Evolutionary conservation across 768 basidiomycete species (phyloP).

Genomic region (Termitomyces eurrhizus): DNA sequence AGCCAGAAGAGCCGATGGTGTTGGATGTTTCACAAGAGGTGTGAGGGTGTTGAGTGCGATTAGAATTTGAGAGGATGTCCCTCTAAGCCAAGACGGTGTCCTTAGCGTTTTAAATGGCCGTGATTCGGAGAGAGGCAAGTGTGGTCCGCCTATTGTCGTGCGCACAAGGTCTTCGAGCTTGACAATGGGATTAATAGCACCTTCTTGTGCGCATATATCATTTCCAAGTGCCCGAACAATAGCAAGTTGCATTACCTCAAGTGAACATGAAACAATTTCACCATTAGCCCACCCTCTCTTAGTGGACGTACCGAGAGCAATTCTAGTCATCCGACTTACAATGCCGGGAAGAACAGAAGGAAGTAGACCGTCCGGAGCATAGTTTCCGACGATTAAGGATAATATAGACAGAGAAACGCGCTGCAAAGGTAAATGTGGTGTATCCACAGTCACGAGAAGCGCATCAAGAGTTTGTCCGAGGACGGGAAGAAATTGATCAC

Average conservation of each 20-base stretch:
- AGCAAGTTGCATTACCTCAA: conserved; percentile 51
- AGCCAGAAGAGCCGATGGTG: conserved; percentile 55
- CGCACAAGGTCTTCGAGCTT: conserved; percentile 62
- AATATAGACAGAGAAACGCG: conserved; percentile 57
- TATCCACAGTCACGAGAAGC: conserved; percentile 56
- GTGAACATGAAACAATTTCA: conserved; percentile 54
- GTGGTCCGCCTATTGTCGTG: conserved; percentile 19
- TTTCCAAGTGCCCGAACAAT: conserved; percentile 65
- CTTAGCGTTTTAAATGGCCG: conserved; percentile 50
- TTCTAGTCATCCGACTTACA: conserved; percentile 70
- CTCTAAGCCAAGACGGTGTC: conserved; percentile 75
- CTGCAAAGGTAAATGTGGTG: conserved; percentile 60
- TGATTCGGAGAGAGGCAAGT: conserved; percentile 17
- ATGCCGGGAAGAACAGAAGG: conserved; percentile 83
- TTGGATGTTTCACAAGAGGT: conserved; percentile 69
- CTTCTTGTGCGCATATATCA: conserved; percentile 57
- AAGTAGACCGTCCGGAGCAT: conserved; percentile 47
- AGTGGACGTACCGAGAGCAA: conserved; percentile 52
- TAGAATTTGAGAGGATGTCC: conserved; percentile 77
- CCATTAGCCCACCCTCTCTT: conserved; percentile 72
- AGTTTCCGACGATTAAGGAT: conserved; percentile 48
- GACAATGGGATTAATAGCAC: conserved; percentile 49
- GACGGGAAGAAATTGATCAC: conserved; percentile 61
- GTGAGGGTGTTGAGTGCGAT: conserved; percentile 78
- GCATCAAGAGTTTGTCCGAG: conserved; percentile 81